Evolutionary conservation across 768 basidiomycete species (phyloP).

Genomic region (Royoungia palumana): DNA sequence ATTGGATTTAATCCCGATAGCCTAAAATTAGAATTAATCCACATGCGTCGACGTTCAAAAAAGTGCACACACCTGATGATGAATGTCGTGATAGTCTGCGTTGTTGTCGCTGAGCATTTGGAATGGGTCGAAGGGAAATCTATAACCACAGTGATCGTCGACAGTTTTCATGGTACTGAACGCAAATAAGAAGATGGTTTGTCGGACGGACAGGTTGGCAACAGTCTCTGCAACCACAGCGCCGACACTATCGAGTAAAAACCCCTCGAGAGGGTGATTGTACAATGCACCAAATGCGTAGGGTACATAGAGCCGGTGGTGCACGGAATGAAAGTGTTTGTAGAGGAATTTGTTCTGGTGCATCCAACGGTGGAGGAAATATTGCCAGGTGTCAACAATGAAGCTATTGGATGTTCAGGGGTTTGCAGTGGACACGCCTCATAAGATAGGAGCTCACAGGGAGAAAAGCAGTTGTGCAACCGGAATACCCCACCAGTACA

Average conservation of each 20-base stretch:
- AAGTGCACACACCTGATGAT: constrained; percentile 70
- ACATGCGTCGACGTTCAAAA: background rate
- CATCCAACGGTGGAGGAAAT: constrained; percentile 90
- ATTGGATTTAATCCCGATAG: constrained; percentile 89
- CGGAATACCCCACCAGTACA: constrained; percentile 96
- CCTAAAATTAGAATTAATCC: constrained; percentile 5
- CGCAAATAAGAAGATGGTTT: constrained; percentile 79
- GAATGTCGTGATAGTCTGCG: constrained; percentile 97
- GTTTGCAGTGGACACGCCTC: background rate
- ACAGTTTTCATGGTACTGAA: constrained; percentile 90
- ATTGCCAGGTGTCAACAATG: constrained; percentile 97
- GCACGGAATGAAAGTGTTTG: constrained; percentile 87
- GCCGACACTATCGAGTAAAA: constrained; percentile 83
- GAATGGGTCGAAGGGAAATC: constrained; percentile 85
- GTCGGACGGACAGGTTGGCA: constrained; percentile 70
- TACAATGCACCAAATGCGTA: constrained; percentile 97
- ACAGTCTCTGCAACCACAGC: constrained; percentile 71
- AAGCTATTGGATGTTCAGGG: constrained; percentile 51
- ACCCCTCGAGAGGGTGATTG: constrained; percentile 95
- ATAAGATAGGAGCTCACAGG: constrained; percentile 56
- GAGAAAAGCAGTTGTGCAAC: constrained; percentile 66
- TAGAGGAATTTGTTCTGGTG: constrained; percentile 90
- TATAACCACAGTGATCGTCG: constrained; percentile 93
- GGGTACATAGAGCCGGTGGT: constrained; percentile 94
- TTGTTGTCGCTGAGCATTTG: constrained; percentile 86